These are phyloP conservation scores for Forsythia suspensa DNA, from an alignment of 257 asterid species.

Conservation along the genomic window DNA sequence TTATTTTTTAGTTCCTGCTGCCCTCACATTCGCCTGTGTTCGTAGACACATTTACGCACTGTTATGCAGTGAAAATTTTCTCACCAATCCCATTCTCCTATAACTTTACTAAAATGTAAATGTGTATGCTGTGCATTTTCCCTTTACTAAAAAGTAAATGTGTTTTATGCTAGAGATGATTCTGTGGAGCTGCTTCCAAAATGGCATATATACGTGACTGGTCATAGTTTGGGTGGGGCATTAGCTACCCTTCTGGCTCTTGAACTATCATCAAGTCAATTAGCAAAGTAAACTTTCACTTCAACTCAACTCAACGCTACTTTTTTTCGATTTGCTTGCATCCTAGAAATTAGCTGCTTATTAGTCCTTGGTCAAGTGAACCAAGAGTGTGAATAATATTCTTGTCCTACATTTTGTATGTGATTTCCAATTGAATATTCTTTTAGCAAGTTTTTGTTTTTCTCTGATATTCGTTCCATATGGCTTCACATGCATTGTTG, in stretches of 20 bases:
- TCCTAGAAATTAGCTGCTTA: not conserved
- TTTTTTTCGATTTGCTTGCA: conserved; percentile 10
- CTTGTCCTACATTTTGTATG: not conserved
- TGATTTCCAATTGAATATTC: not conserved
- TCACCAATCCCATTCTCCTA: not conserved
- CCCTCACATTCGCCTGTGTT: not conserved
- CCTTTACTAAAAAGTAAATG: conserved; percentile 7
- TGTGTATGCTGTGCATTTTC: conserved; percentile 7
- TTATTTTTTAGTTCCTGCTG: not conserved
- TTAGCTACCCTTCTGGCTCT: conserved; percentile 93
- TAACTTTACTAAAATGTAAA: conserved; percentile 2
- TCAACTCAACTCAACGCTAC: conserved; percentile 7
- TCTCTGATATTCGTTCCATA: not conserved
- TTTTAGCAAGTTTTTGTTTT: not conserved
- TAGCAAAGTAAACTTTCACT: conserved; percentile 64
- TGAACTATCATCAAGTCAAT: conserved; percentile 81
- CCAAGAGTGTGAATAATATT: not conserved
- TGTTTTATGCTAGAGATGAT: conserved; percentile 52
- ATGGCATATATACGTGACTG: conserved; percentile 95
- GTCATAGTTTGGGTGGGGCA: conserved; percentile 99
- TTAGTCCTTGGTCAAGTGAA: not conserved
- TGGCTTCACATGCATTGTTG: not conserved
- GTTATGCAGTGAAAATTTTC: not conserved
- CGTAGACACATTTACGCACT: not conserved
- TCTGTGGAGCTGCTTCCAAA: conserved; percentile 41